A percentile compares a stretch with the other conserved stretches of the same genome.
These are phyloP conservation scores for Cubamyces lactineus DNA, from an alignment of 768 basidiomycete species.

Conservation along the genomic window DNA sequence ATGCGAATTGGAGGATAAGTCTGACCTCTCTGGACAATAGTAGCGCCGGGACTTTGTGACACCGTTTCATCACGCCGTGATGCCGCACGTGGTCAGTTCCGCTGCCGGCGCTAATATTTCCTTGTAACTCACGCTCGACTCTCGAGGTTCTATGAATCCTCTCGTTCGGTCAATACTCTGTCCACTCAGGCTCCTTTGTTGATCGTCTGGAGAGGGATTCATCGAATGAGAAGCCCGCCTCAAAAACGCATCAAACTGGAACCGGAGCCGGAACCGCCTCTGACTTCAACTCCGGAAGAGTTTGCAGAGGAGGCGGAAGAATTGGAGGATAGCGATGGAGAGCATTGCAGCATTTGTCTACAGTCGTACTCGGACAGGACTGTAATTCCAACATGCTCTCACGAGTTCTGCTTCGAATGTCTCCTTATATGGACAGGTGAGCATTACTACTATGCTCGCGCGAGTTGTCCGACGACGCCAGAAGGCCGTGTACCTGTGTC, in stretches of 20 bases:
- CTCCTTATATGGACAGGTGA: slow-evolving; percentile 83
- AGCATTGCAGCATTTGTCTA: slow-evolving; percentile 86
- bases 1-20: no score
- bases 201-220: slow-evolving; percentile 16
- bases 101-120: no score
- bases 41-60: no score
- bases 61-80: no score
- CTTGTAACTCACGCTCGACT: no score
- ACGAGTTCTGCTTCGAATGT: slow-evolving; percentile 95
- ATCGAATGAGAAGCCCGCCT: slow-evolving; percentile 36
- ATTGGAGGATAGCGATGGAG: slow-evolving; percentile 47
- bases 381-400: slow-evolving; percentile 82
- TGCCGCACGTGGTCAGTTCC: no score
- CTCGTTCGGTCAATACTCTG: no score
- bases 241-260: slow-evolving; percentile 26
- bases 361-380: slow-evolving; percentile 78
- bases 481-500: no score
- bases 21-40: no score
- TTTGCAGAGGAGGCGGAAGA: slow-evolving; percentile 8
- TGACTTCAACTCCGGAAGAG: neutral
- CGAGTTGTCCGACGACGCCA: neutral
- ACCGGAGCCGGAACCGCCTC: slow-evolving; percentile 7
- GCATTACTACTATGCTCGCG: slow-evolving; percentile 28
- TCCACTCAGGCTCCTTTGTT: no score
- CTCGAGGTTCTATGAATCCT: no score